Evolutionary conservation across 805 yeast species (phyloP), one percentile per base, ranked within the genome.

Genomic region (Myxozyma vanderwaltii): DNA sequence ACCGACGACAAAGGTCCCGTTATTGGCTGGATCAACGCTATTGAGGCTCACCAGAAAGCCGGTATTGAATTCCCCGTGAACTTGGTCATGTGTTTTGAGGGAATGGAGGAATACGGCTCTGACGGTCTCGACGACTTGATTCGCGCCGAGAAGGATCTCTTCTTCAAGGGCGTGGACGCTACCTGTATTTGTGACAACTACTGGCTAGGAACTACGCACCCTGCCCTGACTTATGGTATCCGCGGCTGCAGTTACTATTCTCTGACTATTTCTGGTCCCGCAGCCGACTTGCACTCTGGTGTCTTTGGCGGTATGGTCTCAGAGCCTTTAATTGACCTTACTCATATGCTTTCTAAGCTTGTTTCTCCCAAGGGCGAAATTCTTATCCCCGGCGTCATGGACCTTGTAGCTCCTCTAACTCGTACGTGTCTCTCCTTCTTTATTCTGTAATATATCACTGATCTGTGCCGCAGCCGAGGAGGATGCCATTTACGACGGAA

Each of bases 1-100:
- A 88, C 97, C 43, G 99, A 94, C 72, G 99, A 94, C 73, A 94
- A 96, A 75, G 99, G 99, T 33, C 99, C 99, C 38, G 95, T 94
- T 46, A 79, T 91, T 68, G 97, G 96, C 55, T 94, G 99, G 99
- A 81, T 94, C 72, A 92, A 94, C 73, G 86, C 86, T 41, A 80
- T 94, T 44, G 88, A 91, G 76, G 97, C 99, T 15, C 97, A 94
- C 76, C 85, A 81, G 58, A 88, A 85, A 67, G 81, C 89, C 58
- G 91, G 89, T 21, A 71, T 89, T 70, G 97, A 91, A 64, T 80
- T 94, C 59, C 99, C 99, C 19, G 97, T 94, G 63, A 94, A 94
- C 77, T 76, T 94, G 68, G 82, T 91, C 51, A 86, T 88, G 72
- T 90, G 97, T 75, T 94, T 94, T 70, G 99, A 94, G 77, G 59